Conservation (phyloP, 768 basidiomycete species). For the Suillus sp. region DNA sequence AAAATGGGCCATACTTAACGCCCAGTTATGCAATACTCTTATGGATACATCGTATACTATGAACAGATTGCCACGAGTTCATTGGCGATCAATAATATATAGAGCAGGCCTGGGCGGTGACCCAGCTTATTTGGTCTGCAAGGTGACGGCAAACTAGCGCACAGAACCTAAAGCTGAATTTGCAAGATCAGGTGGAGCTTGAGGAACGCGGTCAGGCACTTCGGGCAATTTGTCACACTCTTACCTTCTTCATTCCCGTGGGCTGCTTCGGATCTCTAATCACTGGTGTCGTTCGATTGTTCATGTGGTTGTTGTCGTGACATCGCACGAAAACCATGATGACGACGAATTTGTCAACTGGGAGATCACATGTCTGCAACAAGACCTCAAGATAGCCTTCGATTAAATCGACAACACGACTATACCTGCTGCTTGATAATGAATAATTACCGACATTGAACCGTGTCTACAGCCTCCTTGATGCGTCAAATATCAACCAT, state of each 20-base stretch:
- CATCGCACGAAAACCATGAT: slow-evolving; percentile 44
- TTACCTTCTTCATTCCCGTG: not conserved
- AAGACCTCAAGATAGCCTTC: slow-evolving; percentile 40
- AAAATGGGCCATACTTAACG: not conserved
- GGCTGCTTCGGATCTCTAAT: not conserved
- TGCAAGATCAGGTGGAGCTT: not conserved
- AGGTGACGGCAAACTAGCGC: not conserved
- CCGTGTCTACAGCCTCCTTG: slow-evolving; percentile 77
- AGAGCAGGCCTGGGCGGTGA: not conserved
- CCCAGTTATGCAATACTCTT: not conserved
- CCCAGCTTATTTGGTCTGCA: slow-evolving; percentile 1
- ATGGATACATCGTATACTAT: not conserved
- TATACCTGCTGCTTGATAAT: not conserved
- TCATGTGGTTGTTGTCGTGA: slow-evolving; percentile 72
- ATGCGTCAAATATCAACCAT: slow-evolving; percentile 69
- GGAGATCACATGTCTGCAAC: slow-evolving; percentile 8
- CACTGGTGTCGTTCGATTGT: slow-evolving; percentile 37
- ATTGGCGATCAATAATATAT: not conserved
- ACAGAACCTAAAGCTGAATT: not conserved
- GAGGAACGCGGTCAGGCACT: not conserved
- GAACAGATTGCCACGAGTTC: slow-evolving; percentile 2
- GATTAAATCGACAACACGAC: not conserved
- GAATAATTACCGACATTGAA: slow-evolving; percentile 53
- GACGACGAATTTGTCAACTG: slow-evolving; percentile 9
- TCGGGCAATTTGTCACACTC: not conserved